Percentiles rank a stretch among this genome's conserved stretches.
phyloP scores from a whole-genome alignment of 495 filamentous ascomycete genomes.

The Neurospora sp. region DNA sequence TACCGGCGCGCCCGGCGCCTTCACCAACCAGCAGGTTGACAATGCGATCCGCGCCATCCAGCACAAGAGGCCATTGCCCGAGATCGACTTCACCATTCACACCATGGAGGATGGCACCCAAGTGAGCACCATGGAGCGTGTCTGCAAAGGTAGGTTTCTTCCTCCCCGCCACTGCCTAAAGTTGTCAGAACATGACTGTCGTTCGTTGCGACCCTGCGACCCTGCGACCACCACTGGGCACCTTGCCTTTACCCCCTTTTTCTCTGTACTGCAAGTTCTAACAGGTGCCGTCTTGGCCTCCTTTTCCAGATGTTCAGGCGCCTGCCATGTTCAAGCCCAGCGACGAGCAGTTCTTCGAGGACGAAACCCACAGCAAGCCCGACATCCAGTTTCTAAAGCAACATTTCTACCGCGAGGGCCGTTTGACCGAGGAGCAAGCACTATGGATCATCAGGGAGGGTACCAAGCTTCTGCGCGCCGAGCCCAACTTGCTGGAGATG shows the following conservation, averaged over 20 bases:
- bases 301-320: conserved; percentile 76
- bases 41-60: conserved; percentile 72
- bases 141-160: conserved; percentile 76
- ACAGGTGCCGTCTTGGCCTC: conserved; percentile 1
- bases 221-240: not conserved
- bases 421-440: conserved; percentile 92
- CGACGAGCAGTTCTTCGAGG: conserved; percentile 64
- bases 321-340: conserved; percentile 84
- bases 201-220: not conserved
- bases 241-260: not conserved
- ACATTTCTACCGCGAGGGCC: conserved; percentile 95
- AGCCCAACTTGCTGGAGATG: conserved; percentile 97
- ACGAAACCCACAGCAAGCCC: conserved; percentile 76
- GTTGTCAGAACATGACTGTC: conserved; percentile 8
- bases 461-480: conserved; percentile 68
- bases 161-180: not conserved
- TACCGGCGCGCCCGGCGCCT: conserved; percentile 18
- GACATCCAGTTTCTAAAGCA: conserved; percentile 92
- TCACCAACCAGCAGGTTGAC: conserved; percentile 42
- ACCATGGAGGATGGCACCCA: conserved; percentile 94
- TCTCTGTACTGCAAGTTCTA: not conserved
- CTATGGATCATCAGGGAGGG: conserved; percentile 86
- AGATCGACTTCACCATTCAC: conserved; percentile 97
- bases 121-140: conserved; percentile 89
- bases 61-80: conserved; percentile 86